Percentiles rank a stretch among this genome's conserved stretches.
These are phyloP conservation scores for Drechslerella coelobrocha DNA, from an alignment of 2,329 filamentous ascomycete genomes.

Conservation along the genomic window DNA sequence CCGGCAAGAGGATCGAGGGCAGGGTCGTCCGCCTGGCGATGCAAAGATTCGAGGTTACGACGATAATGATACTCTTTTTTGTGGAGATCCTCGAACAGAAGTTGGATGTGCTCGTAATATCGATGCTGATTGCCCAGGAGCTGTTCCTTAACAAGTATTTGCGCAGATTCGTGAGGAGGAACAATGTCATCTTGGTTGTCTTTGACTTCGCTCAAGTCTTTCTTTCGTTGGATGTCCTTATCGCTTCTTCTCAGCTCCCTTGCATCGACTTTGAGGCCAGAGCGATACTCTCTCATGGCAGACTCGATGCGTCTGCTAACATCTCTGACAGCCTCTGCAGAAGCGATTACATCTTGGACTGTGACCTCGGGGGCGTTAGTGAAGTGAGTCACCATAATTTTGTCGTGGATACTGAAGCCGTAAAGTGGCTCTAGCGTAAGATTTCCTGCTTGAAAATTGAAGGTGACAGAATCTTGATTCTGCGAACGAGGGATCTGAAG, in stretches of 20 bases:
- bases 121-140: conserved; percentile 8
- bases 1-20: conserved; percentile 21
- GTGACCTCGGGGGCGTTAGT: neutral
- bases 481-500: neutral
- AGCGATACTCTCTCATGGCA: conserved; percentile 20
- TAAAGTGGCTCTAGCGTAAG: conserved; percentile 14
- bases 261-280: conserved; percentile 22
- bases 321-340: conserved; percentile 24
- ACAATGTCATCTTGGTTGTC: neutral
- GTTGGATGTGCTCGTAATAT: conserved; percentile 4
- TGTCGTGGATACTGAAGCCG: conserved; percentile 14
- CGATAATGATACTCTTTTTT: conserved; percentile 26
- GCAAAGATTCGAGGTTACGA: conserved; percentile 16
- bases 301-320: conserved; percentile 31
- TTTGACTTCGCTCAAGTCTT: neutral
- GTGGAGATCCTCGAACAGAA: conserved; percentile 18
- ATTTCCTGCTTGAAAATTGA: conserved; percentile 12
- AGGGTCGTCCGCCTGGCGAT: conserved; percentile 27
- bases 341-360: conserved; percentile 24
- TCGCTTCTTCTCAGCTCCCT: conserved; percentile 16
- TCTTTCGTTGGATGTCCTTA: neutral
- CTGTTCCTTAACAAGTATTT: conserved; percentile 4
- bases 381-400: conserved; percentile 9
- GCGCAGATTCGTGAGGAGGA: neutral
- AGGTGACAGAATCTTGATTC: conserved; percentile 5